phyloP scores from a whole-genome alignment of 2,329 filamentous ascomycete species.

The Raffaelea arxii region DNA sequence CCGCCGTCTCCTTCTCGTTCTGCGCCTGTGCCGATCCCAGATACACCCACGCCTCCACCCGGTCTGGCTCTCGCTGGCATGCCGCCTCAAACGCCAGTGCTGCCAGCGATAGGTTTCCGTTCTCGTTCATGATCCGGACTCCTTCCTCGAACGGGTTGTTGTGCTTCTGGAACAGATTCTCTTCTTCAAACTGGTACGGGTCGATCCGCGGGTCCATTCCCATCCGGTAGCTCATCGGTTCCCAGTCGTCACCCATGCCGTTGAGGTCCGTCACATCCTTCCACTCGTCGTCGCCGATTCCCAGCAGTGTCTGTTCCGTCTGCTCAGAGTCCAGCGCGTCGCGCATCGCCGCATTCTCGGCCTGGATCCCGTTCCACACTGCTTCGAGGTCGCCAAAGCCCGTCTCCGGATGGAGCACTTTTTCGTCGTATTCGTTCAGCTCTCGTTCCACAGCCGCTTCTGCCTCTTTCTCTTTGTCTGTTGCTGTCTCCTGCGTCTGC shows the following conservation, averaged over 20 bases:
- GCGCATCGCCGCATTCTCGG: slow-evolving; percentile 60
- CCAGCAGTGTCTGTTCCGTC: slow-evolving; percentile 39
- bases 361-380: slow-evolving; percentile 75
- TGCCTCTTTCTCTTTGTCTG: slow-evolving; percentile 45
- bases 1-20: slow-evolving; percentile 96
- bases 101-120: slow-evolving; percentile 87
- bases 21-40: slow-evolving; percentile 90
- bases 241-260: slow-evolving; percentile 56
- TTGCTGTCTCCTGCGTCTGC: slow-evolving; percentile 81
- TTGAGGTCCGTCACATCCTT: slow-evolving; percentile 12
- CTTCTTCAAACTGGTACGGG: slow-evolving; percentile 88
- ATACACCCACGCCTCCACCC: slow-evolving; percentile 89
- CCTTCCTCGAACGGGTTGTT: slow-evolving; percentile 87
- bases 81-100: slow-evolving; percentile 94
- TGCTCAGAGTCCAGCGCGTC: slow-evolving; percentile 55
- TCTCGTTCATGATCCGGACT: slow-evolving; percentile 82
- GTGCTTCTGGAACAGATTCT: slow-evolving; percentile 78
- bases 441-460: slow-evolving; percentile 67
- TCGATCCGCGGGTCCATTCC: slow-evolving; percentile 67
- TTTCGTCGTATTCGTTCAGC: slow-evolving; percentile 72
- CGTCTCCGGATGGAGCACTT: slow-evolving; percentile 55
- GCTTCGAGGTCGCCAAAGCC: slow-evolving; percentile 83
- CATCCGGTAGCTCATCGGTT: slow-evolving; percentile 45
- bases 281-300: slow-evolving; percentile 59
- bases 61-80: slow-evolving; percentile 77